A percentile compares a stretch with the other conserved stretches of the same genome.
phyloP scores from a whole-genome alignment of 2,329 filamentous ascomycete genomes.

The Xylaria sp. region DNA sequence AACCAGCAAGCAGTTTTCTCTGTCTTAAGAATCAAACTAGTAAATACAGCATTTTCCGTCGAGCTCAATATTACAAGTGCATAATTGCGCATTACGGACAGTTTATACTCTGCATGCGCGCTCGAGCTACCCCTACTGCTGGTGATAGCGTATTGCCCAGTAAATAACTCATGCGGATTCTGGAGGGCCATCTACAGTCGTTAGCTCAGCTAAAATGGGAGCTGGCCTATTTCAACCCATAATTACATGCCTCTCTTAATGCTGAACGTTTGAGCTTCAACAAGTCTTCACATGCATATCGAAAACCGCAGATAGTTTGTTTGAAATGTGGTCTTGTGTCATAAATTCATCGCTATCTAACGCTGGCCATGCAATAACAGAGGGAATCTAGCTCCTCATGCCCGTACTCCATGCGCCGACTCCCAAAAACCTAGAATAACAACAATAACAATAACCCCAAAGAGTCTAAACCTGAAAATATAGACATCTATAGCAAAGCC shows the following conservation, averaged over 20 bases:
- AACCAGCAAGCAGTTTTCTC: no score
- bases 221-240: no score
- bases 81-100: no score
- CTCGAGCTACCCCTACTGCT: no score
- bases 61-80: no score
- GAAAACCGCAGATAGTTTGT: background rate
- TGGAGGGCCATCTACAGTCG: no score
- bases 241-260: no score
- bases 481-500: conserved; percentile 9
- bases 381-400: conserved; percentile 11
- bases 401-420: background rate
- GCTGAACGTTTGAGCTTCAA: background rate
- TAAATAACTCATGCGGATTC: background rate
- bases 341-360: conserved; percentile 38
- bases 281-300: conserved; percentile 1
- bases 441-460: background rate
- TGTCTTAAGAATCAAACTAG: no score
- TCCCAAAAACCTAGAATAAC: background rate
- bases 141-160: background rate
- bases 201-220: no score
- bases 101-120: no score
- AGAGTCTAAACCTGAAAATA: conserved; percentile 12
- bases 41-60: no score
- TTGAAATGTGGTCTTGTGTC: conserved; percentile 40
- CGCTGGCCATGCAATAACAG: conserved; percentile 32